Percentiles rank a stretch among this genome's conserved stretches.
Evolutionary conservation across 352 stramenopile genomes (phyloP).

Genomic region (Globisporangium iwayamae): DNA sequence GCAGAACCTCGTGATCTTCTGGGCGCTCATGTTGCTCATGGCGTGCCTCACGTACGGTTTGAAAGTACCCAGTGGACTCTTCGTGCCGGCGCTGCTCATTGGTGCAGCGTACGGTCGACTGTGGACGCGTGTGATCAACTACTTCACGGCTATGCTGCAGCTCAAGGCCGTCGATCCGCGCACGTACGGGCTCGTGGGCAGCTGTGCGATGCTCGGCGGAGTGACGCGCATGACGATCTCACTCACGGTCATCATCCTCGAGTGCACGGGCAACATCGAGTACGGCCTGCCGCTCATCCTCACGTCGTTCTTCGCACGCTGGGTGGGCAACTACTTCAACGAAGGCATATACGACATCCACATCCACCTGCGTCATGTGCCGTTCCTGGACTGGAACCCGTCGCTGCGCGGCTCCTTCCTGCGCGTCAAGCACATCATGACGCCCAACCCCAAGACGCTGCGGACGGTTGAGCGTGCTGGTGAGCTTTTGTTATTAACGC

Average conservation of each 20-base stretch:
- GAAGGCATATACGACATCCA: constrained; percentile 99
- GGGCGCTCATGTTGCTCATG: constrained; percentile 67
- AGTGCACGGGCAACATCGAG: constrained; percentile 97
- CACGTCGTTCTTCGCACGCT: constrained; percentile 95
- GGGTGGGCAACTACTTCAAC: constrained; percentile 98
- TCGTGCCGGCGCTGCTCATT: constrained; percentile 95
- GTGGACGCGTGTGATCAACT: constrained; percentile 84
- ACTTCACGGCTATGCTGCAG: constrained; percentile 52
- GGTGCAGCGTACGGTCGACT: constrained; percentile 94
- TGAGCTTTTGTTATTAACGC: background rate
- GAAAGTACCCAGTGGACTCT: constrained; percentile 95
- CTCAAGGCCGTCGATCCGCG: constrained; percentile 75
- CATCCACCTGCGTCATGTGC: constrained; percentile 90
- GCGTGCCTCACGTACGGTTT: constrained; percentile 95
- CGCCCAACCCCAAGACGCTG: constrained; percentile 90
- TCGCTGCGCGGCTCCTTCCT: constrained; percentile 62
- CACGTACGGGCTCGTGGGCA: constrained; percentile 97
- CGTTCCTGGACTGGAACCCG: constrained; percentile 80
- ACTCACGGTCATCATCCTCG: constrained; percentile 97
- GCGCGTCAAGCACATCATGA: constrained; percentile 94
- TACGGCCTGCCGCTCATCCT: constrained; percentile 98
- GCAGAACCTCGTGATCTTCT: constrained; percentile 73
- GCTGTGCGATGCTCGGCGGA: constrained; percentile 93
- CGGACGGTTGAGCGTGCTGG: constrained; percentile 87
- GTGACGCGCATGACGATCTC: constrained; percentile 99